phyloP scores from a whole-genome alignment of 164 flowering plant genomes.

The Liriodendron chinense region DNA sequence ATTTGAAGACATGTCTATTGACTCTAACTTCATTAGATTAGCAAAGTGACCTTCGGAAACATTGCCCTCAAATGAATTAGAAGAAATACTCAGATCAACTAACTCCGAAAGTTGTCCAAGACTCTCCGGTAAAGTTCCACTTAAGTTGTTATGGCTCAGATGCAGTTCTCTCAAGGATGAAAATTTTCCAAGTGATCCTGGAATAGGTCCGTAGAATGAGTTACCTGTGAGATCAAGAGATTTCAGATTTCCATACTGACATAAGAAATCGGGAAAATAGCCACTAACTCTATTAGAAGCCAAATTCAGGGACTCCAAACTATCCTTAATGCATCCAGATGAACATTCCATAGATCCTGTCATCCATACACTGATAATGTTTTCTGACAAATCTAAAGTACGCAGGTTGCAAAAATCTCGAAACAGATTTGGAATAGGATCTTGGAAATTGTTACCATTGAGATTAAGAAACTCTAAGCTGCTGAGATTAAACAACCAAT shows the following conservation, averaged over 20 bases:
- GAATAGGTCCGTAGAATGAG: not conserved
- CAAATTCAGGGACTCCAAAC: conserved; percentile 1
- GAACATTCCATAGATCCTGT: conserved; percentile 17
- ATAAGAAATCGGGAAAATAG: not conserved
- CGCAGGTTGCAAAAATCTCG: conserved; percentile 2
- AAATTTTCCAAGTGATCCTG: conserved; percentile 2
- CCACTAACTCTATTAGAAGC: not conserved
- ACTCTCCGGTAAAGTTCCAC: conserved; percentile 17
- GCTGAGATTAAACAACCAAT: conserved; percentile 1
- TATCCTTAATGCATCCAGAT: conserved; percentile 12
- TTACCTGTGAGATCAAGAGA: not conserved
- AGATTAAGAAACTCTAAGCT: not conserved
- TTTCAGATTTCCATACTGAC: not conserved
- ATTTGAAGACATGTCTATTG: not conserved
- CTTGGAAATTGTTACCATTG: not conserved
- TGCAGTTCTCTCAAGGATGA: not conserved
- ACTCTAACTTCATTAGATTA: not conserved
- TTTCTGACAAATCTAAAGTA: not conserved
- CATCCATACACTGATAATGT: conserved; percentile 2
- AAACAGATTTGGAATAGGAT: not conserved
- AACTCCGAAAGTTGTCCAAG: conserved; percentile 21
- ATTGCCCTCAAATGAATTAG: conserved; percentile 16
- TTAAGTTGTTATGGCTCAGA: conserved; percentile 5
- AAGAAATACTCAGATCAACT: not conserved
- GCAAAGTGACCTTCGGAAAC: conserved; percentile 16